phyloP scores from a whole-genome alignment of 805 yeast species.

The Starmerella asiatica region DNA sequence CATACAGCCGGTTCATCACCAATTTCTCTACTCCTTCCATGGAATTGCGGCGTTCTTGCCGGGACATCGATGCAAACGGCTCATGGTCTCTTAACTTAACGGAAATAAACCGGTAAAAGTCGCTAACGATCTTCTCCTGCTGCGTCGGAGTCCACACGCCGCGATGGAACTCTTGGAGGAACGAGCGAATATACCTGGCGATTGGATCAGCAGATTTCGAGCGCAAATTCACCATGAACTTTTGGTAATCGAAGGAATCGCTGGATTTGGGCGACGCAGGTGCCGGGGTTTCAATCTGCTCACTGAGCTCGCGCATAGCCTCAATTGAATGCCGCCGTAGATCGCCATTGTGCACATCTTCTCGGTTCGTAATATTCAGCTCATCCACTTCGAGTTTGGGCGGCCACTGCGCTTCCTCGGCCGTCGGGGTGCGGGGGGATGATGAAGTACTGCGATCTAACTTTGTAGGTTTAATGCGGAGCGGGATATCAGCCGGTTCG shows the following conservation, averaged over 20 bases:
- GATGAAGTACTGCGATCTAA: no score
- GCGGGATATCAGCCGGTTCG: no score
- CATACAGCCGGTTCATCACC: conserved; percentile 74
- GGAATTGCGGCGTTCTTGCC: conserved; percentile 53
- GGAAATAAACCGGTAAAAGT: conserved; percentile 61
- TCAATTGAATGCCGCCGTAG: conserved; percentile 15
- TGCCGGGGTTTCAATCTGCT: conserved; percentile 20
- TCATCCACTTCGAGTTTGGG: conserved; percentile 1
- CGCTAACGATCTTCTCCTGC: conserved; percentile 60
- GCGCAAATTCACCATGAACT: conserved; percentile 57
- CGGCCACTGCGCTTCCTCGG: conserved; percentile 1
- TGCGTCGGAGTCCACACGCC: conserved; percentile 62
- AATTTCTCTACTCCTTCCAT: conserved; percentile 87
- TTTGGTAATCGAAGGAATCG: conserved; percentile 64
- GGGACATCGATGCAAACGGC: conserved; percentile 44
- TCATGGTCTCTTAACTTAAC: conserved; percentile 32
- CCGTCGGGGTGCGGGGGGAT: no score
- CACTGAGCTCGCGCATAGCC: conserved; percentile 12
- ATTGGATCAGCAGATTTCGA: conserved; percentile 75
- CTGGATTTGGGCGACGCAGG: conserved; percentile 21
- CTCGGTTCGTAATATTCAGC: neutral
- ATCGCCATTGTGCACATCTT: conserved; percentile 2
- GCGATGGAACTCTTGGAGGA: conserved; percentile 59
- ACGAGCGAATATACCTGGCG: conserved; percentile 73
- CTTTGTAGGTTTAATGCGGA: no score